Evolutionary conservation across 2,329 filamentous ascomycete genomes (phyloP), one percentile per base, ranked within the genome.

Genomic region (Bipolaris victoriae): DNA sequence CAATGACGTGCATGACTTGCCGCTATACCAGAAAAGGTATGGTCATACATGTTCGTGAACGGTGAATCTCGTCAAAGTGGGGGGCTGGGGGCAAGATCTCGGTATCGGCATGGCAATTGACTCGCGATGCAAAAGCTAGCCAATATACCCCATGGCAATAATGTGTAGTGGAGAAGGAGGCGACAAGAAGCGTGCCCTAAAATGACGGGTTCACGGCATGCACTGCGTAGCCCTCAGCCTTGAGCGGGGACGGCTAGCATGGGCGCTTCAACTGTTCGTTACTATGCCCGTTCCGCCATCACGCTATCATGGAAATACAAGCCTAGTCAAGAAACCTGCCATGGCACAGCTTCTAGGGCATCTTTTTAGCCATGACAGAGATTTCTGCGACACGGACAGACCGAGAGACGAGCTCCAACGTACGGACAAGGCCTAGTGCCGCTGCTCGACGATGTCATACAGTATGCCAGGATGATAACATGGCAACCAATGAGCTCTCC

Each of bases 141-240:
- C 33, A 11, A 36, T 33, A n/a, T 52, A 31, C 41, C 36, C 48
- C 39, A 46, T 26, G 18, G 41, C 29, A 29, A 52, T 16, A 36
- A 37, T 37, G 15, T 10, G 18, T 9, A 37, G 43, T 53, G 48
- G 49, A 44, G 43, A 48, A 11, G 7, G 36, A 47, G 16, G 39
- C 44, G 29, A 40, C 33, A 43, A 43, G 43, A 58, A 55, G 55
- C 51, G 55, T 58, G 55, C 55, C 39, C 16, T 35, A 3, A 45
- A 48, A 47, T 58, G 40, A 55, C 55, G 51, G 45, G 26, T 44
- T 31, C 39, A 18, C 40, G 41, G 18, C 26, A 31, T 15, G 22
- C 26, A 24, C 39, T 55, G 55, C 51, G 55, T 37, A 58, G 41
- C 35, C 20, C 13, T 58, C 39, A 58, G 55, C 51, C 51, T 46